A percentile compares a stretch with the other conserved stretches of the same genome.
These are phyloP conservation scores for Obelidium mucronatum DNA, from an alignment of 192 early-diverging fungal genomes.

Conservation along the genomic window DNA sequence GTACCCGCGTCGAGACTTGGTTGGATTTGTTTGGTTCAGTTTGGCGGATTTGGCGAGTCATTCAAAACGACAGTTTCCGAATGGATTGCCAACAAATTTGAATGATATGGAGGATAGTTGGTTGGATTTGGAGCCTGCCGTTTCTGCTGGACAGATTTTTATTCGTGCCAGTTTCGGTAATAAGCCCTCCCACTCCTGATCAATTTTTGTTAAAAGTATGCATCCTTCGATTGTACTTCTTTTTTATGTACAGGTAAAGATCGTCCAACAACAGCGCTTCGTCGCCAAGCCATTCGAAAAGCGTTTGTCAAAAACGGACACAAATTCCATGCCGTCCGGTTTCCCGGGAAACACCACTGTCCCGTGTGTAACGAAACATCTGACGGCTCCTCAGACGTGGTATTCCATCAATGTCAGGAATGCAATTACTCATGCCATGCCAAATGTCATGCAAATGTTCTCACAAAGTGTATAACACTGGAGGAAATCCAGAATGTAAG, in stretches of 20 bases:
- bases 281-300: constrained; percentile 55
- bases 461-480: constrained; percentile 89
- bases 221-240: no score
- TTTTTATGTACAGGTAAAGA: no score
- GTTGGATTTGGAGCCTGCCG: constrained; percentile 92
- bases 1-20: constrained; percentile 53
- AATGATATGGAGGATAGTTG: constrained; percentile 73
- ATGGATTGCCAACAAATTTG: constrained; percentile 7
- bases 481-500: no score
- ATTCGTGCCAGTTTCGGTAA: constrained; percentile 87
- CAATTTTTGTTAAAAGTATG: no score
- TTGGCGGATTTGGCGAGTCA: constrained; percentile 91
- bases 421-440: constrained; percentile 92
- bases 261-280: constrained; percentile 47
- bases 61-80: constrained; percentile 49
- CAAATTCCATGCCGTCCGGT: constrained; percentile 93
- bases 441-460: constrained; percentile 85
- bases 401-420: constrained; percentile 94
- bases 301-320: constrained; percentile 79
- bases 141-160: constrained; percentile 89
- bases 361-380: constrained; percentile 92
- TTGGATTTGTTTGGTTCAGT: constrained; percentile 90
- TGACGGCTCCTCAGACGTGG: constrained; percentile 65
- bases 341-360: constrained; percentile 68
- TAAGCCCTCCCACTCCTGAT: no score